Conservation (phyloP, 2,329 filamentous ascomycete genomes). For the Colletotrichum tofieldiae region DNA sequence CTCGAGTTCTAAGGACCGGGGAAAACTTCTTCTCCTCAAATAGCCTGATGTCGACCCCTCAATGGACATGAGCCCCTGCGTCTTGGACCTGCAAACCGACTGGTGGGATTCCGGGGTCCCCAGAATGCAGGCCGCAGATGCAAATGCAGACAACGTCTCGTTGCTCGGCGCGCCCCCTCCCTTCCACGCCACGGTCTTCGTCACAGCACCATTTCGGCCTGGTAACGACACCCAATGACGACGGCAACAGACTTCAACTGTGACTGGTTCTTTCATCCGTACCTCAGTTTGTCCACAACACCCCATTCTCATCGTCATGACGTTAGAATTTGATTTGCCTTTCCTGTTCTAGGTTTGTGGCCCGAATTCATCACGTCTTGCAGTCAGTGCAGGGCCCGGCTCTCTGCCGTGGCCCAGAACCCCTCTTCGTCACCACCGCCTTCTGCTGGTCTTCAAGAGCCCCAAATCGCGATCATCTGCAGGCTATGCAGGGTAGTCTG, state of each 20-base stretch:
- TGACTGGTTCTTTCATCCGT: not conserved
- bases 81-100: conserved; percentile 23
- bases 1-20: not conserved
- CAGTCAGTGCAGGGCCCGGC: conserved; percentile 17
- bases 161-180: conserved; percentile 10
- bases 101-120: conserved; percentile 39
- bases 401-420: conserved; percentile 3
- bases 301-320: conserved; percentile 13
- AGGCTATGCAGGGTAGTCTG: not conserved
- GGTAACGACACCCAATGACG: not conserved
- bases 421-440: not conserved
- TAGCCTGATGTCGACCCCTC: conserved; percentile 37
- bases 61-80: conserved; percentile 21
- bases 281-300: not conserved
- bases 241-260: not conserved
- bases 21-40: conserved; percentile 14
- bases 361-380: conserved; percentile 14
- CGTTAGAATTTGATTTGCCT: not conserved
- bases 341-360: conserved; percentile 6
- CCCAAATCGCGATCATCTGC: conserved; percentile 2
- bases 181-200: not conserved
- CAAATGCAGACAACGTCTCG: conserved; percentile 16
- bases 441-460: conserved; percentile 12
- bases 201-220: conserved; percentile 20
- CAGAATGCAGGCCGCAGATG: conserved; percentile 34